Base-by-base conservation (phyloP, 2,329 filamentous ascomycete species). In the Diaporthe aspalathi region DNA sequence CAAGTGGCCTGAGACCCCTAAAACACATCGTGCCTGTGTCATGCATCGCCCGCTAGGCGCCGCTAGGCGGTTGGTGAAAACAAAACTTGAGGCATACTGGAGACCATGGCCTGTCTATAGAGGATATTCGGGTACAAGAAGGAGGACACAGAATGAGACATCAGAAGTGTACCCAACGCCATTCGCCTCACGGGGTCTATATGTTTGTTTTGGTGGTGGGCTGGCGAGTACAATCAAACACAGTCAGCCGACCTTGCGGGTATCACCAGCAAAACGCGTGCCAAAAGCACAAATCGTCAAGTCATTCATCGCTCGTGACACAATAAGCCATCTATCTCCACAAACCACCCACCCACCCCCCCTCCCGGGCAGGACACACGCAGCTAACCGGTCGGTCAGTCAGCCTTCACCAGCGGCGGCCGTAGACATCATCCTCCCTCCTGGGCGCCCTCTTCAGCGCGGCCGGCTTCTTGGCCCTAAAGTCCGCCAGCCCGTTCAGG, bases 381-480 rank as follows among this genome's bases (percentile, higher is more conserved):
- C n/a, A n/a, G n/a, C n/a, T n/a, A n/a, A n/a, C n/a, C n/a, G n/a
- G n/a, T n/a, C n/a, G n/a, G n/a, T n/a, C n/a, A n/a, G n/a, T n/a
- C n/a, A n/a, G n/a, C n/a, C n/a, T n/a, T 38, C 71, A 84, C 83
- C 83, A 85, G 62, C 84, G 76, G 17, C 83, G 77, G 20, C 82
- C 84, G 72, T 83, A 85, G 29, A 83, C 75, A n/a, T 77, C 81
- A 74, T 84, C 82, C 73, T 80, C 74, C 73, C 82, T 77, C 73
- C 60, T 73, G 22, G 70, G 65, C 73, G 80, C 74, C 73, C 82
- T 78, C 73, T 60, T 73, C 17, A 72, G 69, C 66, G 73, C 56
- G 17, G n/a, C n/a, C n/a, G 38, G 74, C 68, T 76, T 78, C 73
- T 76, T 78, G 69, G 75, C 77, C 68, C 65, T 60, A 22, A 60